Base-by-base conservation (phyloP, 1,284 basidiomycete genomes). In the Pholiota adiposa region DNA sequence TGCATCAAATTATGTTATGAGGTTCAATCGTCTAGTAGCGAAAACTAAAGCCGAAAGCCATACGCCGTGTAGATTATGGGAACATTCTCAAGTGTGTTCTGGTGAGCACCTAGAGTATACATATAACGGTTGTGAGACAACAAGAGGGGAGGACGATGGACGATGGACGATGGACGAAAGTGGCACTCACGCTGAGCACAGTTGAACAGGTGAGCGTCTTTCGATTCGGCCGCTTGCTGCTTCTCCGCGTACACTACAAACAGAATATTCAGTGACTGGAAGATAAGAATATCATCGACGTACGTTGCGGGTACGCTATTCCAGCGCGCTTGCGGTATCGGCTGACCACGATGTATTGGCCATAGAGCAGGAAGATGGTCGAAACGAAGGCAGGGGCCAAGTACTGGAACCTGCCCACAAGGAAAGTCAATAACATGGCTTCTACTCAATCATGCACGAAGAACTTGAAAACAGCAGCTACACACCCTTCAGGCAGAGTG, bases 71-170 rank as follows among this genome's bases (percentile, higher is more conserved):
- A 71, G 19, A 85, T 48, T 11, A 75, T 58, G 16, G 87, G 84
- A 5, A 82, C 65, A 56, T 68, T 71, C 69, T 93, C 90, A 41
- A 93, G 81, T 0, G 90, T 91, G 70, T 92, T 92, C 68, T 87
- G 86, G 69, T 90, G 89, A 19, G 86, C 85, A 61, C 85, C 85
- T 88, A 11, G 29, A 31, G 29, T 31, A 31, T n/a, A n/a, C n/a
- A n/a, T n/a, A 58, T 52, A 63, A 43, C 14, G 29, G 56, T n/a
- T 60, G 36, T 31, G 4, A 5, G 36, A 38, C 4, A 19, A 58
- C 34, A 54, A 29, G 11, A 8, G 19, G 29, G 41, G 50, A 21
- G 4, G 53, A 6, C 25, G 19, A 12, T 23, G 16, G 33, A 31
- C 29, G 29, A 31, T 11, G 29, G 29, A 31, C 29, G n/a, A 18